phyloP scores from a whole-genome alignment of 345 rosid genomes.

The Pistacia atlantica region DNA sequence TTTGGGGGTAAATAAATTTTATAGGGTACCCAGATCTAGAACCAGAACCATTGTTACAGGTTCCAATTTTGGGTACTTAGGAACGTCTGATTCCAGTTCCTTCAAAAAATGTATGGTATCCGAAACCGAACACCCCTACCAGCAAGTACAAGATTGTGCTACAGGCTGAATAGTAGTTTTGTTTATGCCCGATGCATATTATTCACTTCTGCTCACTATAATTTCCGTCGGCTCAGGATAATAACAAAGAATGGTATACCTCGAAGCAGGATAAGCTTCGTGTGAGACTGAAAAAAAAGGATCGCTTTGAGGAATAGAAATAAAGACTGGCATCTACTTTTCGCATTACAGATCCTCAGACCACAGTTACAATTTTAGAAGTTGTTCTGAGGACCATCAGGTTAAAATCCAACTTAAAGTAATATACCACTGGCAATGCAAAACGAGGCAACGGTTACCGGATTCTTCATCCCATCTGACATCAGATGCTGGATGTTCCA shows the following conservation, averaged over 20 bases:
- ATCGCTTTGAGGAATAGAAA: background rate
- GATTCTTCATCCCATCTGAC: background rate
- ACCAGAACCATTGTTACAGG: too few species aligned
- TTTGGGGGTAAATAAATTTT: too few species aligned
- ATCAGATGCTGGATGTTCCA: background rate
- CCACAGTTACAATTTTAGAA: background rate
- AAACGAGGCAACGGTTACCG: background rate
- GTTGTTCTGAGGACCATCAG: background rate
- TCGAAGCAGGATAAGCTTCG: background rate
- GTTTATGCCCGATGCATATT: background rate
- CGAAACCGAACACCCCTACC: too few species aligned
- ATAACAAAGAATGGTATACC: conserved; percentile 7
- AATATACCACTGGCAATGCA: background rate
- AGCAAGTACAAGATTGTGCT: conserved; percentile 13
- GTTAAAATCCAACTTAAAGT: background rate
- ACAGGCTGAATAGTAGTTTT: background rate
- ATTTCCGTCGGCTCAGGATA: background rate
- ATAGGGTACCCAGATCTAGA: too few species aligned
- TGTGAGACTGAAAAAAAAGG: conserved; percentile 1
- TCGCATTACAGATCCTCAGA: background rate
- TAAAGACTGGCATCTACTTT: background rate
- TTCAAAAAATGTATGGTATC: too few species aligned
- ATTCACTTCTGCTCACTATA: background rate
- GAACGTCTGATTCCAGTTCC: too few species aligned
- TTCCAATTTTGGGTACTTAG: too few species aligned